phyloP scores from a whole-genome alignment of 2,329 filamentous ascomycete species.

The Hypoxylon sp. region DNA sequence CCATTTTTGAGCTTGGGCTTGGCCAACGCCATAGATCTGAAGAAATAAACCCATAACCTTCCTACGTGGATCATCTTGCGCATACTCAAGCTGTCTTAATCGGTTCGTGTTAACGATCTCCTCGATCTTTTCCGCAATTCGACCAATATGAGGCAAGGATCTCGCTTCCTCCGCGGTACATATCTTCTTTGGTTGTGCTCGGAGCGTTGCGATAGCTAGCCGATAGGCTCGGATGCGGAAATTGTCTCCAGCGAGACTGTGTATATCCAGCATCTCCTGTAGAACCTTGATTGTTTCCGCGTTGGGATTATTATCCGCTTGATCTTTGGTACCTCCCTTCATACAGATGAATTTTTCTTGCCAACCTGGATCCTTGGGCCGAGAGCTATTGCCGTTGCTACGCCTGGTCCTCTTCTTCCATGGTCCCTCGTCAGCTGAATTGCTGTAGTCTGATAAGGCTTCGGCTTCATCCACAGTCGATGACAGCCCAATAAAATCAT shows the following conservation, averaged over 20 bases:
- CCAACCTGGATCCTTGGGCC: slow-evolving; percentile 55
- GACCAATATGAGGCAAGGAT: slow-evolving; percentile 76
- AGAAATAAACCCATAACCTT: slow-evolving; percentile 78
- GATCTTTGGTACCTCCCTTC: slow-evolving; percentile 64
- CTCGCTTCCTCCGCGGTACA: slow-evolving; percentile 78
- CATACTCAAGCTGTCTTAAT: slow-evolving; percentile 79
- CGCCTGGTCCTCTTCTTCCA: slow-evolving; percentile 47
- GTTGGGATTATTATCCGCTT: slow-evolving; percentile 75
- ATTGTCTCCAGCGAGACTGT: slow-evolving; percentile 79
- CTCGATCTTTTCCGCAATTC: slow-evolving; percentile 87
- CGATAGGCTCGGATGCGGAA: slow-evolving; percentile 85
- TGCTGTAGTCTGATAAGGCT: slow-evolving; percentile 36
- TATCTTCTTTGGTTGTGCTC: slow-evolving; percentile 75
- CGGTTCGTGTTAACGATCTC: slow-evolving; percentile 85
- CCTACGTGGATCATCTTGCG: slow-evolving; percentile 76
- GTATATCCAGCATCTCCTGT: slow-evolving; percentile 84
- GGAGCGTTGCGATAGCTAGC: slow-evolving; percentile 80
- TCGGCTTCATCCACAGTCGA: slow-evolving; percentile 43
- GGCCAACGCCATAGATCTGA: slow-evolving; percentile 84
- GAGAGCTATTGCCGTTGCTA: slow-evolving; percentile 38
- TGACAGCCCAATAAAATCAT: slow-evolving; percentile 39
- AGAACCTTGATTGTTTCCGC: slow-evolving; percentile 81
- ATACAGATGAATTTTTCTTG: slow-evolving; percentile 70
- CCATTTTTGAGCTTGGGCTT: slow-evolving; percentile 80
- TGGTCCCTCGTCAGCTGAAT: slow-evolving; percentile 37